Conservation (phyloP, 2,329 filamentous ascomycete genomes). For the Aspergillus thermomutatus region DNA sequence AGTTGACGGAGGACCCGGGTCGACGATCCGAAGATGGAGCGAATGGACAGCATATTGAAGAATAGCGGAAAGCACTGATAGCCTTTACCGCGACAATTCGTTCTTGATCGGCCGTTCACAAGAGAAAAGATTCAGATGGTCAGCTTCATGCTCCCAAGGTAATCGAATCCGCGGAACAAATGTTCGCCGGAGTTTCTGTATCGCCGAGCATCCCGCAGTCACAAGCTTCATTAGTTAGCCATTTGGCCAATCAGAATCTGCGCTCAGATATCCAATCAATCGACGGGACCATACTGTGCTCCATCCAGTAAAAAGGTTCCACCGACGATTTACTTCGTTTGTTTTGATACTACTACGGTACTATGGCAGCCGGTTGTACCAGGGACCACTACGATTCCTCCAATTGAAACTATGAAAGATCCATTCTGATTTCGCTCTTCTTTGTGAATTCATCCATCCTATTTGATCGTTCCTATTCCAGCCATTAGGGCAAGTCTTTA, state of each 20-base stretch:
- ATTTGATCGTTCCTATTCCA: not conserved
- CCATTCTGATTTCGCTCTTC: no score
- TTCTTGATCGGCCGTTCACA: not conserved
- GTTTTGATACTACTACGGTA: no score
- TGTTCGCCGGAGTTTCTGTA: slow-evolving; percentile 29
- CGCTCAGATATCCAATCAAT: no score
- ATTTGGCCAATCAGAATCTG: not conserved
- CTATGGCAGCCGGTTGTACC: not conserved
- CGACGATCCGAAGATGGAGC: slow-evolving; percentile 30
- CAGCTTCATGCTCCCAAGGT: not conserved
- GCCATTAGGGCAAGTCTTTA: not conserved
- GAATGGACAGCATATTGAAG: slow-evolving; percentile 33
- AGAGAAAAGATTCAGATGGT: not conserved
- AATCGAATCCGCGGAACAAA: slow-evolving; percentile 18
- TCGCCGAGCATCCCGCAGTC: slow-evolving; percentile 17
- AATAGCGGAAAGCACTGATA: not conserved
- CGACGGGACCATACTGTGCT: no score
- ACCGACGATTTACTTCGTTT: not conserved
- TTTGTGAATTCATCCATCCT: not conserved
- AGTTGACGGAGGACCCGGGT: slow-evolving; percentile 32
- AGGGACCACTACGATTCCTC: no score
- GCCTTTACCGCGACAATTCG: not conserved
- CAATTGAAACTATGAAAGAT: no score
- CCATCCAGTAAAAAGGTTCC: no score
- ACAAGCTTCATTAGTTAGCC: not conserved